These are phyloP conservation scores for Penicillium sp. DNA, from an alignment of 2,329 filamentous ascomycete species.

Conservation along the genomic window DNA sequence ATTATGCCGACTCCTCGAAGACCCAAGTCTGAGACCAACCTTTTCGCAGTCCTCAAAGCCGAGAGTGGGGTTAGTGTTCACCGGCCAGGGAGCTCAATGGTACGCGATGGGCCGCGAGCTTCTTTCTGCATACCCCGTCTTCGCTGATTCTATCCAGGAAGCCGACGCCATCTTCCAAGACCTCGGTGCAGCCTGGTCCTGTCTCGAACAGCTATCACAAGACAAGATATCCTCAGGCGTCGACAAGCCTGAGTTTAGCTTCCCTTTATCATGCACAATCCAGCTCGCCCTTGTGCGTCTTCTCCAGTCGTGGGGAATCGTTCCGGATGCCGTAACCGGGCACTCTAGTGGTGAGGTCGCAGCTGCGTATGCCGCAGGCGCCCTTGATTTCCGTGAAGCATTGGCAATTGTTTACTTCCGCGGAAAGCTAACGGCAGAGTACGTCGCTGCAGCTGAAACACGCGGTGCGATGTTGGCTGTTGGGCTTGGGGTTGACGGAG, in stretches of 20 bases:
- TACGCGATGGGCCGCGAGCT: slow-evolving; percentile 34
- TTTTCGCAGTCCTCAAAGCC: not conserved
- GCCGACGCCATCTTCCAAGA: not conserved
- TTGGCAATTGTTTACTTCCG: not conserved
- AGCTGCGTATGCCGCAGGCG: slow-evolving; percentile 4
- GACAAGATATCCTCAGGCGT: slow-evolving; percentile 11
- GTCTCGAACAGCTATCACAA: slow-evolving; percentile 7
- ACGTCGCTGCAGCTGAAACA: not conserved
- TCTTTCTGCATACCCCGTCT: slow-evolving; percentile 20
- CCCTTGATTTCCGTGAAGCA: not conserved
- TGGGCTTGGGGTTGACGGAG: not conserved
- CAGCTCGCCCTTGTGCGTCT: slow-evolving; percentile 38
- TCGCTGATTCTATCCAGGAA: slow-evolving; percentile 17
- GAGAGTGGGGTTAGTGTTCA: slow-evolving; percentile 34
- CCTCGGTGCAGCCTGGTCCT: slow-evolving; percentile 12
- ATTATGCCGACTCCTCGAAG: not conserved
- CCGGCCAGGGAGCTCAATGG: slow-evolving; percentile 44
- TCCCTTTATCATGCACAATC: slow-evolving; percentile 35
- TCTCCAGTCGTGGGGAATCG: slow-evolving; percentile 24
- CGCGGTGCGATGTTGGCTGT: not conserved
- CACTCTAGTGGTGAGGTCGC: slow-evolving; percentile 41
- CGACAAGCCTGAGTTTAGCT: slow-evolving; percentile 26
- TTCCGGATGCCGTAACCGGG: slow-evolving; percentile 26
- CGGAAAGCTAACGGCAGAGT: not conserved
- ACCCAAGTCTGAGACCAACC: not conserved